Evolutionary conservation across 805 yeast species (phyloP), one percentile per base, ranked within the genome.

Genomic region (Pichia occidentalis): DNA sequence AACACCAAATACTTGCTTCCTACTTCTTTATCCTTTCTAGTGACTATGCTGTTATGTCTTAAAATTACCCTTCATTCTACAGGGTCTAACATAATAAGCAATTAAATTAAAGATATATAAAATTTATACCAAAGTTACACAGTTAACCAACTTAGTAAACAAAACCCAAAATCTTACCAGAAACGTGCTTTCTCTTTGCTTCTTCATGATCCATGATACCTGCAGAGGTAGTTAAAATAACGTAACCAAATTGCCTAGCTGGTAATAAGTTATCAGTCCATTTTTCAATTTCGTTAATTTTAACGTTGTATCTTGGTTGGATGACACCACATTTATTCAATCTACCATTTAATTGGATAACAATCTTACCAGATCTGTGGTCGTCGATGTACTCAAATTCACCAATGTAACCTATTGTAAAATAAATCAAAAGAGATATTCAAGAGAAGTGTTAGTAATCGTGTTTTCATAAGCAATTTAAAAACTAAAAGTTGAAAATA

Each of bases 151-250:
- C 57, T 63, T 84, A 88, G 81, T 88, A 88, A 56, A 90, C 96
- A 75, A 86, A 90, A 65, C 98, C 98, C 65, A 90, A 81, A 71
- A 90, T 84, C 79, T 90, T 90, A 71, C 98, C 98, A 56, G 97
- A 87, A 60, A 90, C 97, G 75, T 90, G 97, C 84, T 90, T 92
- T 82, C 97, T 85, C 80, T 95, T 86, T 60, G 98, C 98, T 77
- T 90, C 97, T 79, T 90, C 97, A 78, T 90, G 98, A 80, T 92
- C 97, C 95, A 90, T 87, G 61, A 90, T 90, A 75, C 98, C 98
- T 60, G 97, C 96, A 60, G 97, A 90, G 60, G 97, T 90, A 71
- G 97, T 90, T 65, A 90, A 81, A 71, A 90, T 84, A 64, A 90
- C 90, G 80, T 71, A 88, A 75, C 97, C 97, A 64, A 90, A 90